A percentile compares a stretch with the other conserved stretches of the same genome.
phyloP scores from a whole-genome alignment of 1,284 basidiomycete genomes.

The Leccinum subrobustum region DNA sequence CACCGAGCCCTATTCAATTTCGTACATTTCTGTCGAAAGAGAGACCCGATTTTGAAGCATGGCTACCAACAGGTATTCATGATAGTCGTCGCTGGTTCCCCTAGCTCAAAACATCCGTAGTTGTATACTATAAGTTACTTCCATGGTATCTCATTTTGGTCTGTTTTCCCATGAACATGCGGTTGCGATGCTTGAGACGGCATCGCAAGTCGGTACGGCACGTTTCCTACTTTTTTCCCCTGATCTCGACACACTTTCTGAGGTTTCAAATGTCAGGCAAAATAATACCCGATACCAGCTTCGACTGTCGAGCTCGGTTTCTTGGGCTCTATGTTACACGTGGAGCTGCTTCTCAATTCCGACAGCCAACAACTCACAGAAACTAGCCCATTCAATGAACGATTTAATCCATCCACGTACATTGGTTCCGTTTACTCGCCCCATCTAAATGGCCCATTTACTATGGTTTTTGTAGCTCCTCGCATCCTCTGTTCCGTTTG shows the following conservation, averaged over 20 bases:
- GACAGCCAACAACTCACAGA: constrained; percentile 72
- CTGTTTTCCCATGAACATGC: constrained; percentile 76
- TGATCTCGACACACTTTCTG: constrained; percentile 5
- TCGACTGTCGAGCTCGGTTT: constrained; percentile 74
- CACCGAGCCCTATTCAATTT: constrained; percentile 38
- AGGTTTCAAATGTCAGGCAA: constrained; percentile 22
- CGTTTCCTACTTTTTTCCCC: background rate
- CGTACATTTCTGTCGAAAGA: constrained; percentile 75
- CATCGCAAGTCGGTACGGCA: constrained; percentile 53
- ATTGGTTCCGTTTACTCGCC: constrained; percentile 31
- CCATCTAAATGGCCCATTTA: background rate
- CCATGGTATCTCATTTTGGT: constrained; percentile 69
- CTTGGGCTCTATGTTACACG: constrained; percentile 70
- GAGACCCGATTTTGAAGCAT: constrained; percentile 67
- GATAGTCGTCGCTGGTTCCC: constrained; percentile 81
- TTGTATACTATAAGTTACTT: constrained; percentile 81
- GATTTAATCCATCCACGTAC: constrained; percentile 46
- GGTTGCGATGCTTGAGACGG: constrained; percentile 78
- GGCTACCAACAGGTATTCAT: constrained; percentile 91
- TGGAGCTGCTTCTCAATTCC: constrained; percentile 66
- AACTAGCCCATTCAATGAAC: constrained; percentile 45
- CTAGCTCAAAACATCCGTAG: constrained; percentile 79
- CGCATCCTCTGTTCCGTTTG: constrained; percentile 70
- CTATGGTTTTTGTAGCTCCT: constrained; percentile 56
- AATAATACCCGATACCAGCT: constrained; percentile 38